Evolutionary conservation across 2,329 filamentous ascomycete genomes (phyloP).

Genomic region (Epichloe bromicola): DNA sequence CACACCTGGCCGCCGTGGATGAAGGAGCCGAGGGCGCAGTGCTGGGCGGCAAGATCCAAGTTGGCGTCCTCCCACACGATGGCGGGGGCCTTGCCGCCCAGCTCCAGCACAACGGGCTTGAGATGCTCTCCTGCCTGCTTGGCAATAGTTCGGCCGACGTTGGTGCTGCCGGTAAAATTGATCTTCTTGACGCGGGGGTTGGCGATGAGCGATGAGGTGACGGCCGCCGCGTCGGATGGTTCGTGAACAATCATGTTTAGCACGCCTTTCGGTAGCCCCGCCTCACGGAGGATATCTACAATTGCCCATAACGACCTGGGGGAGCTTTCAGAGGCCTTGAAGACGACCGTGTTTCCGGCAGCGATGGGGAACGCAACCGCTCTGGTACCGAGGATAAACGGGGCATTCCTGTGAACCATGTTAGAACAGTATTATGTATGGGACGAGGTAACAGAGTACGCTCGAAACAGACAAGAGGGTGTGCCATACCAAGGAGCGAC

Average conservation of each 20-base stretch:
- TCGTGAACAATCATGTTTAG: slow-evolving; percentile 59
- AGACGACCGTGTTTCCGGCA: slow-evolving; percentile 61
- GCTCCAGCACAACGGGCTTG: slow-evolving; percentile 69
- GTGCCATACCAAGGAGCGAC: slow-evolving; percentile 64
- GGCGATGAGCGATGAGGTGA: slow-evolving; percentile 56
- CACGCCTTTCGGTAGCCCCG: slow-evolving; percentile 62
- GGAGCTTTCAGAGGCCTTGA: slow-evolving; percentile 58
- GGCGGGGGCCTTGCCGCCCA: slow-evolving; percentile 70
- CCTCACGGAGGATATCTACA: slow-evolving; percentile 52
- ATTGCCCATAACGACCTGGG: slow-evolving; percentile 50
- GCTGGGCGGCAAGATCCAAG: slow-evolving; percentile 53
- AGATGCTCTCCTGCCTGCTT: slow-evolving; percentile 56
- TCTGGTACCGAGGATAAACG: slow-evolving; percentile 40
- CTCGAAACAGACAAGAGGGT: background rate
- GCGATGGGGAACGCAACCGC: slow-evolving; percentile 54
- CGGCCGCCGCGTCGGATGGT: slow-evolving; percentile 49
- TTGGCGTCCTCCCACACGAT: slow-evolving; percentile 75
- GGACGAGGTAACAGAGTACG: too few species aligned
- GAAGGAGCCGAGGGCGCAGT: slow-evolving; percentile 59
- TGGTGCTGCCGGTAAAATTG: slow-evolving; percentile 74
- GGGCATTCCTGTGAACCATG: slow-evolving; percentile 37
- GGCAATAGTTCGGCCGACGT: slow-evolving; percentile 61
- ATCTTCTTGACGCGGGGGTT: slow-evolving; percentile 61
- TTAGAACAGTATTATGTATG: background rate
- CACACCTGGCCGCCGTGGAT: slow-evolving; percentile 69